These are phyloP conservation scores for Salvia miltiorrhiza DNA, from an alignment of 257 asterid genomes.

Conservation along the genomic window DNA sequence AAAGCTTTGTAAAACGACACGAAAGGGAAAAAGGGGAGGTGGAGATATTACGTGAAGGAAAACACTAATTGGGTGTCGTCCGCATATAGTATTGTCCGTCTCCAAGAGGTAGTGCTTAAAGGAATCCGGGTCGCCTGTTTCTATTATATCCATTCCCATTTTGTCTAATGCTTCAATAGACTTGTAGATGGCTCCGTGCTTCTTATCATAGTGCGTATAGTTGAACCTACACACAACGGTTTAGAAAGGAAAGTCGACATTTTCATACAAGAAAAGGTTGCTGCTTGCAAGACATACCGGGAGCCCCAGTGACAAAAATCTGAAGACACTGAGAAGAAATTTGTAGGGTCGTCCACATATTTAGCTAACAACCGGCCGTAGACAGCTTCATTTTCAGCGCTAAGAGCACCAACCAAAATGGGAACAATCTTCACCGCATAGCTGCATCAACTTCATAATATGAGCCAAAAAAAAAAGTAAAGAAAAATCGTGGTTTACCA, in stretches of 20 bases:
- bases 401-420: conserved; percentile 90
- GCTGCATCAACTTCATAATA: conserved; percentile 43
- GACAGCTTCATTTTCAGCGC: conserved; percentile 71
- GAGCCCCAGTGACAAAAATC: conserved; percentile 99
- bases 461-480: conserved; percentile 15
- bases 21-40: background rate
- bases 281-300: conserved; percentile 46
- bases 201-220: conserved; percentile 74
- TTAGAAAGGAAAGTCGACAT: background rate
- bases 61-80: conserved; percentile 94
- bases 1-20: background rate
- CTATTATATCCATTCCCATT: conserved; percentile 89
- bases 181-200: conserved; percentile 80
- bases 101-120: conserved; percentile 77
- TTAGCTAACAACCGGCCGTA: conserved; percentile 77
- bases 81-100: conserved; percentile 95
- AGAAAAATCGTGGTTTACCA: background rate
- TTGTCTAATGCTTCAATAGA: conserved; percentile 88
- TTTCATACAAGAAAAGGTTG: background rate
- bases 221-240: conserved; percentile 50
- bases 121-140: conserved; percentile 85
- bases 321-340: conserved; percentile 94
- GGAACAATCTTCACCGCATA: conserved; percentile 79
- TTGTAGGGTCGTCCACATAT: conserved; percentile 83
- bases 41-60: conserved; percentile 79